Percentiles rank a stretch among this genome's conserved stretches.
Evolutionary conservation across 1,139 yeast genomes (phyloP).

Genomic region (Blastobotrys proliferans): DNA sequence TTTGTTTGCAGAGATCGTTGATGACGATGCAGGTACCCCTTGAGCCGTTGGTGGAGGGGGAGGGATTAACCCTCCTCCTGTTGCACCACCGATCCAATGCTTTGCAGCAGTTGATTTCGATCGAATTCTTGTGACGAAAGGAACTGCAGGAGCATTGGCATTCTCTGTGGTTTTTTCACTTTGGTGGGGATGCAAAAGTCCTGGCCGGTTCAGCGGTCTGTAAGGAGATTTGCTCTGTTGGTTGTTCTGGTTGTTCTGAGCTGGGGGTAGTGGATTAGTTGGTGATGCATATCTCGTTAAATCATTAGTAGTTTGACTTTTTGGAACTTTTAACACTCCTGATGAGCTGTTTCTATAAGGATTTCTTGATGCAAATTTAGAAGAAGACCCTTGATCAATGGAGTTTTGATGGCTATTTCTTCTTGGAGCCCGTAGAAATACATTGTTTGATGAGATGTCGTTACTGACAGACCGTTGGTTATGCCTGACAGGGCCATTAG

Average conservation of each 20-base stretch:
- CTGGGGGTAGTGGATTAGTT: not conserved
- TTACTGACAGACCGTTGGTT: not conserved
- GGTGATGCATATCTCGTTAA: not conserved
- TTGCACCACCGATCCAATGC: constrained; percentile 19
- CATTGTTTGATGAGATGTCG: constrained; percentile 5
- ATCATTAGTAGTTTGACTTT: constrained; percentile 6
- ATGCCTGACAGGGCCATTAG: not conserved
- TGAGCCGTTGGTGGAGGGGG: constrained; percentile 1
- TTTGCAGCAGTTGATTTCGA: constrained; percentile 25
- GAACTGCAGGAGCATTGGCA: not conserved
- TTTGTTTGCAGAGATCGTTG: not conserved
- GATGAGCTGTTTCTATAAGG: constrained; percentile 7
- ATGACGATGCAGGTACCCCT: not conserved
- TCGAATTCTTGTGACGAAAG: constrained; percentile 11
- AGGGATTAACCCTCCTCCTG: constrained; percentile 3
- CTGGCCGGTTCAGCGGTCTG: constrained; percentile 17
- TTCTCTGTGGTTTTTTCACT: not conserved
- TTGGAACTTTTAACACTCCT: constrained; percentile 9
- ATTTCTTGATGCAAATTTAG: not conserved
- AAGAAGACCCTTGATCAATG: not conserved
- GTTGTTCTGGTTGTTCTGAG: not conserved
- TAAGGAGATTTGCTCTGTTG: constrained; percentile 12
- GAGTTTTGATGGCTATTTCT: constrained; percentile 4
- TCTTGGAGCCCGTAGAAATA: not conserved
- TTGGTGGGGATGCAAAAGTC: constrained; percentile 16